A percentile compares a stretch with the other conserved stretches of the same genome.
These are phyloP conservation scores for Babesia ovata DNA, from an alignment of 169 alveolate species.

Conservation along the genomic window DNA sequence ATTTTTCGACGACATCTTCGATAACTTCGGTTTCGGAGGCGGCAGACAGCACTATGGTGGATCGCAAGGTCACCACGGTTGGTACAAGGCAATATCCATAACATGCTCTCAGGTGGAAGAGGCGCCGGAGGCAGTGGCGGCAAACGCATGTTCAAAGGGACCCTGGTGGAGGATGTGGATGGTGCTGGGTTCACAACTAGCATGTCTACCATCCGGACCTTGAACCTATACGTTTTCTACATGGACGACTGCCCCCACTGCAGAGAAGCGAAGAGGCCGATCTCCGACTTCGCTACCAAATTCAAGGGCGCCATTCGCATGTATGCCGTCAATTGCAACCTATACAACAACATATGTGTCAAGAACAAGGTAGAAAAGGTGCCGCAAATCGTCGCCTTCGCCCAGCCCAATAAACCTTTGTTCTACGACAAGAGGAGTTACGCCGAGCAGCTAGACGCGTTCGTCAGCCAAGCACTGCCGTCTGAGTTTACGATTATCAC, in stretches of 20 bases:
- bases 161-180: constrained; percentile 68
- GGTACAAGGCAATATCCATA: constrained; percentile 20
- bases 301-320: constrained; percentile 73
- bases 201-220: constrained; percentile 48
- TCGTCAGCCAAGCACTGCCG: constrained; percentile 56
- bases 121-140: constrained; percentile 58
- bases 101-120: constrained; percentile 62
- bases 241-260: constrained; percentile 81
- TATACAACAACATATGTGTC: constrained; percentile 57
- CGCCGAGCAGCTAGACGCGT: constrained; percentile 46
- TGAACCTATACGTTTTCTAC: constrained; percentile 75
- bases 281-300: constrained; percentile 68
- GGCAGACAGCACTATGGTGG: constrained; percentile 34
- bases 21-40: constrained; percentile 72
- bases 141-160: constrained; percentile 64
- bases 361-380: constrained; percentile 51
- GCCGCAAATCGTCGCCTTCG: constrained; percentile 72
- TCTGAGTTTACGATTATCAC: constrained; percentile 33
- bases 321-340: constrained; percentile 72
- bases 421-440: constrained; percentile 22
- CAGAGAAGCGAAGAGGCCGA: constrained; percentile 49
- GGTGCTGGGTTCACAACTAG: constrained; percentile 34
- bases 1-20: constrained; percentile 80
- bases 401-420: constrained; percentile 24
- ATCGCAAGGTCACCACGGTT: constrained; percentile 11